Percentiles rank a stretch among this genome's conserved stretches.
Evolutionary conservation across 306 rosid genomes (phyloP).

Genomic region (Prunus fruticosa): DNA sequence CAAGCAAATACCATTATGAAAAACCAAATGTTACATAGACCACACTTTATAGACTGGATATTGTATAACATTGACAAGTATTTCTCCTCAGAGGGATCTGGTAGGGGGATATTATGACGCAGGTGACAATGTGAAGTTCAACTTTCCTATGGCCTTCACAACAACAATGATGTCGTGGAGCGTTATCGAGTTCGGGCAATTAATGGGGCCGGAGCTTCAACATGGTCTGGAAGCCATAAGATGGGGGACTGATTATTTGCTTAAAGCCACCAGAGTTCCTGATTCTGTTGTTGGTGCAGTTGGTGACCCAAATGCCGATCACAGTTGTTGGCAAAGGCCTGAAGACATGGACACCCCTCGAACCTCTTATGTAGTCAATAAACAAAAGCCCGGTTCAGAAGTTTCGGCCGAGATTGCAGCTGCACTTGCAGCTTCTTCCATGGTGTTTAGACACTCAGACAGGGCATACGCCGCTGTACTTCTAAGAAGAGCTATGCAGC

Average conservation of each 20-base stretch:
- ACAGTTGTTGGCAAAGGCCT: slow-evolving; percentile 59
- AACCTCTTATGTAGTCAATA: slow-evolving; percentile 29
- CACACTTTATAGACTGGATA: no score
- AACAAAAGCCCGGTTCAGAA: slow-evolving; percentile 43
- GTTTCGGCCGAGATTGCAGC: slow-evolving; percentile 44
- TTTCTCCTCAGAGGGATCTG: slow-evolving; percentile 36
- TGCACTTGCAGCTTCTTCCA: slow-evolving; percentile 56
- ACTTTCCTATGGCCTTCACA: slow-evolving; percentile 59
- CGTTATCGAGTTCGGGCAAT: slow-evolving; percentile 43
- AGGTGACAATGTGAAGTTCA: slow-evolving; percentile 64
- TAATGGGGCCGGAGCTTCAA: slow-evolving; percentile 31
- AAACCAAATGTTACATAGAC: no score
- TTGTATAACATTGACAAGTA: no score
- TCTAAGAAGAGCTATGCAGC: slow-evolving; percentile 19
- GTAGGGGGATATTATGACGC: slow-evolving; percentile 60
- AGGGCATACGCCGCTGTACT: slow-evolving; percentile 13
- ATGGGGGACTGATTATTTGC: slow-evolving; percentile 48
- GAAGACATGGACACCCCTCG: slow-evolving; percentile 63
- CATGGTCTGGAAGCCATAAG: slow-evolving; percentile 39
- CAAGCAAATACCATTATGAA: no score
- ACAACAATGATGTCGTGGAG: slow-evolving; percentile 56
- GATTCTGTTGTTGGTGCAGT: slow-evolving; percentile 36
- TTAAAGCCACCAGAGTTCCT: slow-evolving; percentile 43
- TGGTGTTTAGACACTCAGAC: slow-evolving; percentile 14
- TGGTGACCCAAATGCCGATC: slow-evolving; percentile 51